Base-by-base conservation (phyloP, 108 stramenopile genomes). In the Conticribra guillardii region DNA sequence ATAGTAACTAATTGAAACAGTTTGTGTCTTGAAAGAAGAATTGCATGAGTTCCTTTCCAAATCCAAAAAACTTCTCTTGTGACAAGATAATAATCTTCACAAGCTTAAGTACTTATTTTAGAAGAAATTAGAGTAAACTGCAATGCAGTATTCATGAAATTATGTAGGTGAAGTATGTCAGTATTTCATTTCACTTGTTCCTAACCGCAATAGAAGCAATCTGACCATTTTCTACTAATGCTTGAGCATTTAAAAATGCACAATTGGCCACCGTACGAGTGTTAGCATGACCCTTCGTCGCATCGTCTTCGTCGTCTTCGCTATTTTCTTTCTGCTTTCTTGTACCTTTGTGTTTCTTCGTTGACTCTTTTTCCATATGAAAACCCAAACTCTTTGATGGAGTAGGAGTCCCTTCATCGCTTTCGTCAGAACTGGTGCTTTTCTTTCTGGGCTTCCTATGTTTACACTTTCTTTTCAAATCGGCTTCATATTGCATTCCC, bases 401-500 rank as follows among this genome's bases (percentile, higher is more conserved):
- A 41, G 37, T 41, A n/a, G n/a, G n/a, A n/a, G n/a, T n/a, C n/a
- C n/a, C n/a, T n/a, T n/a, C n/a, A n/a, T n/a, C n/a, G n/a, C n/a
- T n/a, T n/a, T n/a, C n/a, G n/a, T n/a, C n/a, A n/a, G n/a, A n/a
- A 5, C 11, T 41, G 37, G 11, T 9, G 11, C 37, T 41, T 11
- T 41, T 5, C 5, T 11, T 41, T 11, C 5, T 41, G 37, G 37
- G 37, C 37, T 41, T 41, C 11, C 37, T 5, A 9, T 41, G 37
- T 11, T 41, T 51, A 4, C 17, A 19, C 16, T 51, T 17, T 51
- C 50, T 51, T 21, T 51, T 16, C 16, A 51, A 17, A 4, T 51
- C 50, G 16, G 50, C 50, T 19, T 51, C 19, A 21, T 51, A 51
- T 51, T 51, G 50, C 50, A 51, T 51, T 51, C 50, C 50, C 18